phyloP scores from a whole-genome alignment of 257 asterid species.

The Scutellaria galericulata region DNA sequence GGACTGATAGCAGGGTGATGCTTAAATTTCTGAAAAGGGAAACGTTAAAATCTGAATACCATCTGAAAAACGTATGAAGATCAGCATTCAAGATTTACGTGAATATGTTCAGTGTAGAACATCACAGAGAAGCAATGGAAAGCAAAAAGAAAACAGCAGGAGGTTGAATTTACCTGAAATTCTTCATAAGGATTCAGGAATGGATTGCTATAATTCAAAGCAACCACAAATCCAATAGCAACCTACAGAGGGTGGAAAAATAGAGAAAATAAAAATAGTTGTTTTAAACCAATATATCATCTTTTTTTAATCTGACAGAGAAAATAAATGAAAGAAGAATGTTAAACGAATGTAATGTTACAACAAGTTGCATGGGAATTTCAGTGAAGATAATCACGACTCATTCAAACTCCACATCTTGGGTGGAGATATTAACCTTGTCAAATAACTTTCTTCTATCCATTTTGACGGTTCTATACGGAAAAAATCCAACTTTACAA shows the following conservation, averaged over 20 bases:
- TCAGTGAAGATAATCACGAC: background rate
- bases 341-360: background rate
- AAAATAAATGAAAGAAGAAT: conserved; percentile 14
- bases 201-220: conserved; percentile 85
- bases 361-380: background rate
- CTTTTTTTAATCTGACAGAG: background rate
- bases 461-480: background rate
- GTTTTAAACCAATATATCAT: conserved; percentile 17
- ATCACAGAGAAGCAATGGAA: conserved; percentile 20
- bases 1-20: conserved; percentile 84
- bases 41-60: background rate
- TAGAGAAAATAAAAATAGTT: conserved; percentile 5
- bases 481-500: background rate
- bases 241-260: conserved; percentile 52
- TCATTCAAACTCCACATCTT: background rate
- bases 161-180: conserved; percentile 70
- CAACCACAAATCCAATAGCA: conserved; percentile 86
- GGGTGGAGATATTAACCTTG: background rate
- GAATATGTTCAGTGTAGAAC: conserved; percentile 10
- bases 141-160: conserved; percentile 15
- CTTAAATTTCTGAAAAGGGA: conserved; percentile 73
- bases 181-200: conserved; percentile 94
- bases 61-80: conserved; percentile 4
- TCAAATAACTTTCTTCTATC: background rate
- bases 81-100: conserved; percentile 1